These are phyloP conservation scores for Fusarium sp. DNA, from an alignment of 2,329 filamentous ascomycete genomes.

Conservation along the genomic window DNA sequence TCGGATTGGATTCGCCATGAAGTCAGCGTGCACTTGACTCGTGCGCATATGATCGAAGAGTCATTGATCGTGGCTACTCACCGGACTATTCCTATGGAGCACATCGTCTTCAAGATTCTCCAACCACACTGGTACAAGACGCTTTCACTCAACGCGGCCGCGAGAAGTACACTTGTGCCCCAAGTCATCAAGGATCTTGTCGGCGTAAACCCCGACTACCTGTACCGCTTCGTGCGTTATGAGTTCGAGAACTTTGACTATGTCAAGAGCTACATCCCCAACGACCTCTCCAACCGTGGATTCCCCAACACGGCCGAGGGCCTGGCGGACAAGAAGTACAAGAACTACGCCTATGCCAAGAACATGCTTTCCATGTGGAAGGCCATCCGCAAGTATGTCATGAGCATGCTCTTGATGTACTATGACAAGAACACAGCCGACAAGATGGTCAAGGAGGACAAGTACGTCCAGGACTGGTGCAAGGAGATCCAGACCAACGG, in stretches of 20 bases:
- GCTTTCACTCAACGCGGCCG: constrained; percentile 61
- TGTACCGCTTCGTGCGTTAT: constrained; percentile 52
- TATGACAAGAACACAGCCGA: constrained; percentile 48
- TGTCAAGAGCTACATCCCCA: constrained; percentile 57
- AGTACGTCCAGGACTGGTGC: constrained; percentile 54
- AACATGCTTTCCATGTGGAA: constrained; percentile 60
- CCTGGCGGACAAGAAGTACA: constrained; percentile 52
- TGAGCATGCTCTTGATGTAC: constrained; percentile 50
- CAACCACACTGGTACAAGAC: constrained; percentile 64
- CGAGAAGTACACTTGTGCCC: constrained; percentile 57
- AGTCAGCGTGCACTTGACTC: constrained; percentile 58
- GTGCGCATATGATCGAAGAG: constrained; percentile 62
- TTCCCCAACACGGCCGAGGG: constrained; percentile 52
- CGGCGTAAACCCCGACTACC: constrained; percentile 53
- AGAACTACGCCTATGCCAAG: constrained; percentile 62
- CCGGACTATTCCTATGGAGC: constrained; percentile 55
- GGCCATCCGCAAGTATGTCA: constrained; percentile 56
- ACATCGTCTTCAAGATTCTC: constrained; percentile 57
- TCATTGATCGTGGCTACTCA: constrained; percentile 60
- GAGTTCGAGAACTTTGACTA: constrained; percentile 60
- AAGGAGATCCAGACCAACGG: constrained; percentile 55
- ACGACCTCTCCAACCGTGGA: constrained; percentile 57
- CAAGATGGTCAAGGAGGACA: constrained; percentile 45
- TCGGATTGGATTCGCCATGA: constrained; percentile 64
- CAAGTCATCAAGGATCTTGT: constrained; percentile 57